Evolutionary conservation across 2,329 filamentous ascomycete genomes (phyloP).

Genomic region (Aspergillus piperis): DNA sequence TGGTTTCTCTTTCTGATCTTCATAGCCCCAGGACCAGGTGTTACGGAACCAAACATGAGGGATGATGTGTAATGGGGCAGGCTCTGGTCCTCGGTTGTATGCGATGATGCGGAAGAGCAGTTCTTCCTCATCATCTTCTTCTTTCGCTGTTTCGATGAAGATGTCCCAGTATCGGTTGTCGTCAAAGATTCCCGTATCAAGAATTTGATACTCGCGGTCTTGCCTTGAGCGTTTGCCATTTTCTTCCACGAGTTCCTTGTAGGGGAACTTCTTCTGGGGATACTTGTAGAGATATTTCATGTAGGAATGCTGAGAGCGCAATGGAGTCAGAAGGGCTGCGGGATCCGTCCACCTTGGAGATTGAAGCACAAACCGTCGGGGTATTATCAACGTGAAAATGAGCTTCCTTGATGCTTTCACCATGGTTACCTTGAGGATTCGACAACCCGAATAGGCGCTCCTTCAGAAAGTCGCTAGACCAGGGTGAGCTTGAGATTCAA

Average conservation of each 20-base stretch:
- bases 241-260: slow-evolving; percentile 81
- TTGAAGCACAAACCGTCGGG: slow-evolving; percentile 58
- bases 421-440: slow-evolving; percentile 95
- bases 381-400: slow-evolving; percentile 97
- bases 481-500: slow-evolving; percentile 4
- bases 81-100: slow-evolving; percentile 90
- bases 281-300: slow-evolving; percentile 99
- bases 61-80: slow-evolving; percentile 87
- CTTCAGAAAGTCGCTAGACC: slow-evolving; percentile 78
- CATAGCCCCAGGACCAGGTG: slow-evolving; percentile 92
- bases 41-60: slow-evolving; percentile 97
- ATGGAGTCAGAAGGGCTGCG: slow-evolving; percentile 9
- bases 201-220: slow-evolving; percentile 87
- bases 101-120: slow-evolving; percentile 91
- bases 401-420: slow-evolving; percentile 93
- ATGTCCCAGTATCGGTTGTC: slow-evolving; percentile 96
- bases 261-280: slow-evolving; percentile 87
- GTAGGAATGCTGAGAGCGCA: slow-evolving; percentile 74
- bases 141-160: slow-evolving; percentile 93
- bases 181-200: slow-evolving; percentile 85
- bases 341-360: background rate
- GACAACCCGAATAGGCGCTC: slow-evolving; percentile 93
- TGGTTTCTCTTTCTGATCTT: slow-evolving; percentile 74
- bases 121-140: slow-evolving; percentile 87
- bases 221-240: slow-evolving; percentile 74